Percentiles rank a stretch among this genome's conserved stretches.
Conservation (phyloP, 768 basidiomycete genomes). For the Lentinula detonsa region DNA sequence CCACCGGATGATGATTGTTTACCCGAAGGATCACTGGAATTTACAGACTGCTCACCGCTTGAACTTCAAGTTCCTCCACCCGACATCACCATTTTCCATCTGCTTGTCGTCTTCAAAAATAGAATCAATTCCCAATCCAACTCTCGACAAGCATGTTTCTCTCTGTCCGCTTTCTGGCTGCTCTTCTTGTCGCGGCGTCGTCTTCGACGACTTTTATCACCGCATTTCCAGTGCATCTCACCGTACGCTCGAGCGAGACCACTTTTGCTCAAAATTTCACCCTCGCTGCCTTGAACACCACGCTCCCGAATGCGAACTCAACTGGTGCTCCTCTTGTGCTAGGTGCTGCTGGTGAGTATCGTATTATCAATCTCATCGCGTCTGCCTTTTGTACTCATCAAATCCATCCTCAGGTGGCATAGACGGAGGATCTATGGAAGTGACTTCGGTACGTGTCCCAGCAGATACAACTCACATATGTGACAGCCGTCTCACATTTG, state of each 20-base stretch:
- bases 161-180: not conserved
- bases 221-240: not conserved
- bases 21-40: not conserved
- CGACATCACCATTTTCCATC: no score
- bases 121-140: not conserved
- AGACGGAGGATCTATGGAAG: conserved; percentile 32
- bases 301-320: conserved; percentile 32
- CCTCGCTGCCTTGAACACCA: conserved; percentile 36
- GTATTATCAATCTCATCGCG: not conserved
- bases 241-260: not conserved
- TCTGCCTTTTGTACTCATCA: not conserved
- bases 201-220: not conserved
- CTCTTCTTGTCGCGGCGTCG: not conserved
- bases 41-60: no score
- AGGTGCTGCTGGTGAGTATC: conserved; percentile 27
- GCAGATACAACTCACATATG: not conserved
- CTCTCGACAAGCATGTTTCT: not conserved
- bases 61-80: no score
- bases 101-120: not conserved
- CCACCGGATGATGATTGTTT: not conserved
- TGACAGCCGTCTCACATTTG: not conserved
- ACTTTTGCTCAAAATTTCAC: conserved; percentile 29
- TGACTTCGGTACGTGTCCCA: conserved; percentile 34
- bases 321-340: conserved; percentile 43
- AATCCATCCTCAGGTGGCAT: conserved; percentile 21